Conservation (phyloP, 257 asterid genomes). For the Agastache rugosa region DNA sequence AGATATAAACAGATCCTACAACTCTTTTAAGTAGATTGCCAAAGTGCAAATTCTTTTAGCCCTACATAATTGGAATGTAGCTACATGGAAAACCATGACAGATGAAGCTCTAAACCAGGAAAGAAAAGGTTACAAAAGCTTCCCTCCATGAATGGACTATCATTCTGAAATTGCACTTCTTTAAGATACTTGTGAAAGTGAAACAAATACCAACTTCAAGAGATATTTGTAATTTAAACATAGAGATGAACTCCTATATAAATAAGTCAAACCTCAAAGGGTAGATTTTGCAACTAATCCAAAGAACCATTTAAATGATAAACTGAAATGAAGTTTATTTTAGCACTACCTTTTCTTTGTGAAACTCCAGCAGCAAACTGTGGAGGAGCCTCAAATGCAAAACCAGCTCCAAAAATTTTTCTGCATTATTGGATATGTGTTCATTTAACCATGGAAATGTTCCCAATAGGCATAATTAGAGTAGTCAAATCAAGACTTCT, state of each 20-base stretch:
- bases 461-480: slow-evolving; percentile 19
- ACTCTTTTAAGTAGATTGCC: not conserved
- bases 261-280: slow-evolving; percentile 19
- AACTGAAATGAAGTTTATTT: not conserved
- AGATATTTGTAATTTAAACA: slow-evolving; percentile 5
- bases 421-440: slow-evolving; percentile 50
- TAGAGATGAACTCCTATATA: not conserved
- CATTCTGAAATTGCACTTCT: not conserved
- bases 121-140: not conserved
- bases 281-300: not conserved
- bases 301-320: slow-evolving; percentile 7
- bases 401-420: slow-evolving; percentile 61
- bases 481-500: slow-evolving; percentile 2
- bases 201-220: not conserved
- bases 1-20: no score
- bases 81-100: slow-evolving; percentile 21
- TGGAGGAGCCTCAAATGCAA: slow-evolving; percentile 49
- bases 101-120: slow-evolving; percentile 8
- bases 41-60: not conserved
- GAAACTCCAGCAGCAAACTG: slow-evolving; percentile 46
- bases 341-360: slow-evolving; percentile 55
- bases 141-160: not conserved
- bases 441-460: slow-evolving; percentile 26
- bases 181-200: slow-evolving; percentile 7
- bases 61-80: slow-evolving; percentile 11